Conservation (phyloP, 1,284 basidiomycete species). For the Ustilago tritici region DNA sequence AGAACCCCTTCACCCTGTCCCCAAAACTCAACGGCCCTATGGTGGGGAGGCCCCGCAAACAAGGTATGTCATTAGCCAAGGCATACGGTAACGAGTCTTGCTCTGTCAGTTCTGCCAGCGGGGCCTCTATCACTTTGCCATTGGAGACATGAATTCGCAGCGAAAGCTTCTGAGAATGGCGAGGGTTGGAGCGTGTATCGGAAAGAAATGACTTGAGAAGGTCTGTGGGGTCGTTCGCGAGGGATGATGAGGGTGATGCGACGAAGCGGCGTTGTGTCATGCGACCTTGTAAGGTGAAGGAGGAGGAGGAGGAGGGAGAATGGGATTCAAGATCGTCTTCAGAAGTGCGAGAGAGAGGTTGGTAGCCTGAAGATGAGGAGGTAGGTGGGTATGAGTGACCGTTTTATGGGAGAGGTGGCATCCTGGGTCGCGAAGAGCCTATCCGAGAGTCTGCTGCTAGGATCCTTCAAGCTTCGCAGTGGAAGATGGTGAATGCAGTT, state of each 20-base stretch:
- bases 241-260: conserved; percentile 25
- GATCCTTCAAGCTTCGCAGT: too few species aligned
- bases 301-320: background rate
- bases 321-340: conserved; percentile 20
- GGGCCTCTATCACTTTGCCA: conserved; percentile 15
- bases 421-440: background rate
- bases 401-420: conserved; percentile 32
- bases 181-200: conserved; percentile 21
- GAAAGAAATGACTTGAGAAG: conserved; percentile 27
- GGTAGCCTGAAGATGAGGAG: conserved; percentile 31
- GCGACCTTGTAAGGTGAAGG: background rate
- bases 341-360: conserved; percentile 9
- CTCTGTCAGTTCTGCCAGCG: conserved; percentile 15
- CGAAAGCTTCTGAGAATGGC: background rate
- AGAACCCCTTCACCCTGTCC: background rate
- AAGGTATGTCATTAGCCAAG: conserved; percentile 38
- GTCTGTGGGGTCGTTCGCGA: conserved; percentile 25
- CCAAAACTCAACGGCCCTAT: background rate
- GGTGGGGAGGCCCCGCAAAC: conserved; percentile 20
- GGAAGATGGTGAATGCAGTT: background rate
- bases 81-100: conserved; percentile 37
- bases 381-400: conserved; percentile 22
- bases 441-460: background rate
- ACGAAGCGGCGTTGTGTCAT: conserved; percentile 15
- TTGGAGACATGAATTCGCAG: conserved; percentile 20